These are phyloP conservation scores for Xanthoparmelia taractica DNA, from an alignment of 495 filamentous ascomycete species.

Conservation along the genomic window DNA sequence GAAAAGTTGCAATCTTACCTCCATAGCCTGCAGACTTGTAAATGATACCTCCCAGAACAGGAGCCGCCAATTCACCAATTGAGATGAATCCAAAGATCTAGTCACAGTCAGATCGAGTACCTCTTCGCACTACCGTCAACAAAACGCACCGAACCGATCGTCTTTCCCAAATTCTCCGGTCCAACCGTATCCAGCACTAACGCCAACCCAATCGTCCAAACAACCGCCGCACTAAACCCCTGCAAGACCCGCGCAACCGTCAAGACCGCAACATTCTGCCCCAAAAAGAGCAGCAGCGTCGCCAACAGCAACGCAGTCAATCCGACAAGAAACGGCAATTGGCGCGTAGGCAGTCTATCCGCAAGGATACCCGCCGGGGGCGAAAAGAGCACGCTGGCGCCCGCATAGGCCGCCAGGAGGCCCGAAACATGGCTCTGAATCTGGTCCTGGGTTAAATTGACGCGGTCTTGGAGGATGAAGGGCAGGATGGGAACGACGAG, in stretches of 20 bases:
- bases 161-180: constrained; percentile 48
- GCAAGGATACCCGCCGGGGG: constrained; percentile 51
- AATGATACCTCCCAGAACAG: constrained; percentile 54
- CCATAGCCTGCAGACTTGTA: constrained; percentile 51
- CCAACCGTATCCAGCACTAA: constrained; percentile 45
- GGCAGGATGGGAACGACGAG: constrained; percentile 58
- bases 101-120: neutral
- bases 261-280: constrained; percentile 44
- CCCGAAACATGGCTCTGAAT: constrained; percentile 46
- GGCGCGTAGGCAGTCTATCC: constrained; percentile 47
- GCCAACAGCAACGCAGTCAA: constrained; percentile 47
- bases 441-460: constrained; percentile 42
- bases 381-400: constrained; percentile 49
- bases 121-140: no score
- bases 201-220: constrained; percentile 57
- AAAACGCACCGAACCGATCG: constrained; percentile 36
- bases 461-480: constrained; percentile 48
- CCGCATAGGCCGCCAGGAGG: constrained; percentile 55
- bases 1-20: neutral
- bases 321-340: constrained; percentile 51
- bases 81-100: constrained; percentile 48
- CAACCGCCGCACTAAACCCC: constrained; percentile 53
- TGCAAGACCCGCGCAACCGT: constrained; percentile 53
- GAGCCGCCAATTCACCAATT: constrained; percentile 43
- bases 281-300: constrained; percentile 50